phyloP scores from a whole-genome alignment of 371 early-diverging fungal species.

The Cokeromyces recurvatus region DNA sequence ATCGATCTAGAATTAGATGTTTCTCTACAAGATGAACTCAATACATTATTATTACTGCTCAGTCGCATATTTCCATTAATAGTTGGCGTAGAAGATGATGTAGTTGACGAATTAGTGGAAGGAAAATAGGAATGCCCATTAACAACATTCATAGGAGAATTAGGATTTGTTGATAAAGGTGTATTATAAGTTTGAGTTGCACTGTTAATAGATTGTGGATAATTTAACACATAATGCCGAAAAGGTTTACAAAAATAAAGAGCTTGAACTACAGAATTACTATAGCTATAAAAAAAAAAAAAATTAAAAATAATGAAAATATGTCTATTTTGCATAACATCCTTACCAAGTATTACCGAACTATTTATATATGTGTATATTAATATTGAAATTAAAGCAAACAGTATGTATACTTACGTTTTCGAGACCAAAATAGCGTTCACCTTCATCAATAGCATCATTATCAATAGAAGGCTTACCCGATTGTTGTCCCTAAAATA shows the following conservation, averaged over 20 bases:
- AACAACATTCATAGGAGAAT: constrained; percentile 2
- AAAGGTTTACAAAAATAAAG: constrained; percentile 95
- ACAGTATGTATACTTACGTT: constrained; percentile 60
- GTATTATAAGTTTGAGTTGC: constrained; percentile 3
- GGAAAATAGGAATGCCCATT: constrained; percentile 18
- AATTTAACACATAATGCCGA: constrained; percentile 84
- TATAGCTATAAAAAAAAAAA: constrained; percentile 86
- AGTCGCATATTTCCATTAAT: constrained; percentile 7
- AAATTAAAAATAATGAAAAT: too few species aligned
- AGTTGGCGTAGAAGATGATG: constrained; percentile 24
- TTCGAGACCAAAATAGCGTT: constrained; percentile 84
- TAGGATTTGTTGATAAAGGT: not conserved
- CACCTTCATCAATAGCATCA: constrained; percentile 46
- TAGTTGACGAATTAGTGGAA: constrained; percentile 28
- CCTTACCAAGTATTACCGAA: constrained; percentile 89
- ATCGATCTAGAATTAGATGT: constrained; percentile 2
- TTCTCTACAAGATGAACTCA: constrained; percentile 3
- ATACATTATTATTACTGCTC: too few species aligned
- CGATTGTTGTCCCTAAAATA: constrained; percentile 34
- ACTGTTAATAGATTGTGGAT: constrained; percentile 38
- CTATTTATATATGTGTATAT: constrained; percentile 31
- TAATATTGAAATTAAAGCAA: not conserved
- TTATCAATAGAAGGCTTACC: constrained; percentile 36
- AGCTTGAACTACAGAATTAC: constrained; percentile 94
- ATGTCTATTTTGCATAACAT: not conserved